Conservation (phyloP, 179 eudicot species). For the Sideroxylon spinosum region DNA sequence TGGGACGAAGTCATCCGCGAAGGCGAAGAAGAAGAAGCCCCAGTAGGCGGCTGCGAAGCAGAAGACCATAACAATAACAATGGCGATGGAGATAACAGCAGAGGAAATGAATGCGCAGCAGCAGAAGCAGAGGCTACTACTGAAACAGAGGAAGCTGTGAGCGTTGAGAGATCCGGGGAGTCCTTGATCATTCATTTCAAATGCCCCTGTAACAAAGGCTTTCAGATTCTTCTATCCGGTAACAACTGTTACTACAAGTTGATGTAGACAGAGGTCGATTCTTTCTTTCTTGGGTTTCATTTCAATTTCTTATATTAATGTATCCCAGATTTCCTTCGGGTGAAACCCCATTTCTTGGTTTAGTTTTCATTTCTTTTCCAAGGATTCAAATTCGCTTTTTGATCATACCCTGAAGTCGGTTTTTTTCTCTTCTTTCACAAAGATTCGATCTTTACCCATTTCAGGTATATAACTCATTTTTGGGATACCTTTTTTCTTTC, state of each 20-base stretch:
- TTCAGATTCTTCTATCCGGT: conserved; percentile 26
- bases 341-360: neutral
- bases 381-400: conserved; percentile 1
- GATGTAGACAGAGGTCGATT: conserved; percentile 10
- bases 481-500: too few relatives aligned
- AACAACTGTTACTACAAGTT: conserved; percentile 29
- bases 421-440: neutral
- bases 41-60: neutral
- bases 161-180: conserved; percentile 23
- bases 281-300: too few relatives aligned
- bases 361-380: neutral
- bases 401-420: neutral
- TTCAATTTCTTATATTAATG: too few relatives aligned
- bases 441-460: too few relatives aligned
- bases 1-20: conserved; percentile 6
- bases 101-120: too few relatives aligned
- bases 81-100: neutral
- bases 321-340: neutral
- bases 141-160: conserved; percentile 23
- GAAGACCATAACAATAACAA: neutral
- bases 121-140: neutral
- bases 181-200: conserved; percentile 21
- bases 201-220: conserved; percentile 27
- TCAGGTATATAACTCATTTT: too few relatives aligned
- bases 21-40: neutral